Conservation (phyloP, 768 basidiomycete genomes). For the Xerocomellus chrysenteron region DNA sequence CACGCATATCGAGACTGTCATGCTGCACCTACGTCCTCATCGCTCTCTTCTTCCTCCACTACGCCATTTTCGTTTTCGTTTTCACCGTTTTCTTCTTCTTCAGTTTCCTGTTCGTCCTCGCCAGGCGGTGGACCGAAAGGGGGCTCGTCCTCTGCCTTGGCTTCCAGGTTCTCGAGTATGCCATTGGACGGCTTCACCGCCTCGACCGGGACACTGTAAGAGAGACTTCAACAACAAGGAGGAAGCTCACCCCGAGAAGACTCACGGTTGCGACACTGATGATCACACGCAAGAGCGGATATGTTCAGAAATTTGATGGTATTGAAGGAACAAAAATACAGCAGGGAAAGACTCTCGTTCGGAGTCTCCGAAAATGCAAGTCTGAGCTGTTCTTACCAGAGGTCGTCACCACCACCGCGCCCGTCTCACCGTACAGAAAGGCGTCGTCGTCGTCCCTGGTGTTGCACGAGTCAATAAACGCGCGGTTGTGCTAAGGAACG, state of each 20-base stretch:
- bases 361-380: slow-evolving; percentile 23
- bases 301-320: slow-evolving; percentile 42
- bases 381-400: slow-evolving; percentile 48
- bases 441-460: slow-evolving; percentile 79
- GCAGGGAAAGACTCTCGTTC: slow-evolving; percentile 30
- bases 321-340: slow-evolving; percentile 37
- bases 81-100: slow-evolving; percentile 13
- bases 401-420: slow-evolving; percentile 32
- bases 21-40: slow-evolving; percentile 44
- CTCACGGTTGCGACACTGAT: slow-evolving; percentile 66
- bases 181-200: slow-evolving; percentile 46
- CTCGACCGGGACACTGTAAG: slow-evolving; percentile 41
- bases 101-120: slow-evolving; percentile 29
- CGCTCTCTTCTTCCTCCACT: slow-evolving; percentile 45
- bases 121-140: slow-evolving; percentile 27
- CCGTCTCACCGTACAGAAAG: slow-evolving; percentile 67
- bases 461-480: slow-evolving; percentile 27
- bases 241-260: slow-evolving; percentile 32
- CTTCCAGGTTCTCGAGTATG: slow-evolving; percentile 49
- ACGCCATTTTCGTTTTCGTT: slow-evolving; percentile 33
- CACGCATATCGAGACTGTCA: background rate
- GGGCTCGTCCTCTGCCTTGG: slow-evolving; percentile 40
- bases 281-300: slow-evolving; percentile 38
- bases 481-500: slow-evolving; percentile 13
- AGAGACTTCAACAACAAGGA: slow-evolving; percentile 19